Percentiles rank a stretch among this genome's conserved stretches.
Evolutionary conservation across 306 rosid genomes (phyloP).

Genomic region (Mimosa bimucronata): DNA sequence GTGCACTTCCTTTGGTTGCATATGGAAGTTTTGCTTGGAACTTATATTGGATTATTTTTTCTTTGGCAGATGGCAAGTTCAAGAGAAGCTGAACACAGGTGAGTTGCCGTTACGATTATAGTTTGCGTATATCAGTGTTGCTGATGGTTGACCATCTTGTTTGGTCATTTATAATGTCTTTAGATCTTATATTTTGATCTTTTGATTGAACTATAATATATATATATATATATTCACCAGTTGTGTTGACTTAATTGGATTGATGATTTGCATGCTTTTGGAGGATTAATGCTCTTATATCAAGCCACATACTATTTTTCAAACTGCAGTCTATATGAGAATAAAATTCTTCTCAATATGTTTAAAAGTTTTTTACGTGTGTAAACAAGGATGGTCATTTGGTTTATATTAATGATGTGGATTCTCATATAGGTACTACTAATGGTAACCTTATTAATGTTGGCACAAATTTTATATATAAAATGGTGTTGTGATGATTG

Average conservation of each 20-base stretch:
- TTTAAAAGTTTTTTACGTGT: background rate
- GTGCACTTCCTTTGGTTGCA: conserved; percentile 13
- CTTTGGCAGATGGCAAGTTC: conserved; percentile 59
- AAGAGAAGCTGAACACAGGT: conserved; percentile 62
- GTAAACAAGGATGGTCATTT: background rate
- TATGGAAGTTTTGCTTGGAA: conserved; percentile 18
- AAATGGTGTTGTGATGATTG: conserved; percentile 7
- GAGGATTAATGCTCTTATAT: background rate
- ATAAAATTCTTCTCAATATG: background rate
- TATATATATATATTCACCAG: background rate
- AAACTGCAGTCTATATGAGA: background rate
- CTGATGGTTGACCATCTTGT: conserved; percentile 10
- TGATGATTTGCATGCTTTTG: background rate
- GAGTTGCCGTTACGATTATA: conserved; percentile 44
- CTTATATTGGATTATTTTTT: conserved; percentile 40
- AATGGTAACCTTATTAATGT: background rate
- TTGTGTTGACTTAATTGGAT: background rate
- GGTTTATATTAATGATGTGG: background rate
- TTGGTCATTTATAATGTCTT: conserved; percentile 16
- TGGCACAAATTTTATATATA: no score
- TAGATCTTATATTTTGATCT: background rate
- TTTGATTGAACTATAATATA: background rate
- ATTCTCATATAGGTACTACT: conserved; percentile 34
- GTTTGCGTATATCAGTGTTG: conserved; percentile 20
- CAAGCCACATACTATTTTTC: background rate